A percentile compares a stretch with the other conserved stretches of the same genome.
Conservation (phyloP, 306 rosid species). For the Quercus bicolor region DNA sequence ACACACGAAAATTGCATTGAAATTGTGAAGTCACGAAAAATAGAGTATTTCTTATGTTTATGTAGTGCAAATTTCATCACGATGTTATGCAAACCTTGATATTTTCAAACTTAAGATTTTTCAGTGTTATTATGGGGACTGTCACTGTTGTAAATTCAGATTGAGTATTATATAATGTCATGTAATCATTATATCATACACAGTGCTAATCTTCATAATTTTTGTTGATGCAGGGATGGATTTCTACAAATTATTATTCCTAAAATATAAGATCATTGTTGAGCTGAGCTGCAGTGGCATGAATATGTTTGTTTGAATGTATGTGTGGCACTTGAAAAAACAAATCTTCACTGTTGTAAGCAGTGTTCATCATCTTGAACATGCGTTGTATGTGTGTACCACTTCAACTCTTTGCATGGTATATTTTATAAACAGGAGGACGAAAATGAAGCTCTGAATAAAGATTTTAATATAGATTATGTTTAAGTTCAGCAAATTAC, state of each 20-base stretch:
- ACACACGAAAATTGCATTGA: too few relatives aligned
- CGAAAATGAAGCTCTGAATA: not conserved
- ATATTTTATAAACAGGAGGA: not conserved
- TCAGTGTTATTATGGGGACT: not conserved
- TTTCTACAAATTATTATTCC: slow-evolving; percentile 63
- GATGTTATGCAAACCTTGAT: not conserved
- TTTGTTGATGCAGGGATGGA: slow-evolving; percentile 63
- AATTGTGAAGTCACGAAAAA: too few relatives aligned
- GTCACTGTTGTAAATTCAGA: not conserved
- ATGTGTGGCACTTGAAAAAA: not conserved
- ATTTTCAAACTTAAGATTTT: not conserved
- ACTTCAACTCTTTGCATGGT: not conserved
- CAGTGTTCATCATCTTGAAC: slow-evolving; percentile 4
- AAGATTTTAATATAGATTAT: too few relatives aligned
- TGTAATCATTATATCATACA: not conserved
- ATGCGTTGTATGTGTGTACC: not conserved
- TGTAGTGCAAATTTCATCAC: too few relatives aligned
- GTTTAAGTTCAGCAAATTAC: too few relatives aligned
- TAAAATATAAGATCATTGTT: slow-evolving; percentile 41
- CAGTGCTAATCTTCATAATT: slow-evolving; percentile 10
- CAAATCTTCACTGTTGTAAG: not conserved
- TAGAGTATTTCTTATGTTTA: too few relatives aligned
- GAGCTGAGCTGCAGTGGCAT: slow-evolving; percentile 1
- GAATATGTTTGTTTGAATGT: too few relatives aligned
- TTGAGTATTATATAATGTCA: not conserved